These are phyloP conservation scores for Phytophthora pisi DNA, from an alignment of 352 stramenopile genomes.

Conservation along the genomic window DNA sequence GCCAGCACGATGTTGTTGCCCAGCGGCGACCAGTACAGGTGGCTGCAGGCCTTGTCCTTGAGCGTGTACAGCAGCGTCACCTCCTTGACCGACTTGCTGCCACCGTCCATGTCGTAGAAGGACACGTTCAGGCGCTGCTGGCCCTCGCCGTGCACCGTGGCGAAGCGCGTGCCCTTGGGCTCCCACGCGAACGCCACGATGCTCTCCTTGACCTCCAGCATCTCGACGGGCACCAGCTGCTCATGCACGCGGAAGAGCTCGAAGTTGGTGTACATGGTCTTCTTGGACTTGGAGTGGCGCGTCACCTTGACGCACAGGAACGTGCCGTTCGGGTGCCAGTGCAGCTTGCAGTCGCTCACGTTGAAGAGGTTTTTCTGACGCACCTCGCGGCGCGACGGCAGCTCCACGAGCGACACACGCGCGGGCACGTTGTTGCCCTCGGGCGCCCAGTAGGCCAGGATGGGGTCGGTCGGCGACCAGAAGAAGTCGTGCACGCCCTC, in stretches of 20 bases:
- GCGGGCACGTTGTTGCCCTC: constrained; percentile 95
- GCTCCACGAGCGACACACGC: constrained; percentile 96
- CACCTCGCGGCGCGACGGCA: constrained; percentile 94
- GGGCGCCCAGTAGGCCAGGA: constrained; percentile 97
- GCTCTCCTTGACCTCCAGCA: constrained; percentile 97
- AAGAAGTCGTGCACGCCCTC: constrained; percentile 98
- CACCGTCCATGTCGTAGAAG: constrained; percentile 96
- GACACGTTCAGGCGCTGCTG: constrained; percentile 93
- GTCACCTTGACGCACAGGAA: constrained; percentile 93
- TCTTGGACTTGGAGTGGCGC: constrained; percentile 94
- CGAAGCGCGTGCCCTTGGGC: constrained; percentile 95
- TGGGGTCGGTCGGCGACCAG: constrained; percentile 96
- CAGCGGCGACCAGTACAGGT: constrained; percentile 97
- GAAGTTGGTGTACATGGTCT: constrained; percentile 99
- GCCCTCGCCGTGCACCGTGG: constrained; percentile 95
- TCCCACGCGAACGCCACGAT: constrained; percentile 98
- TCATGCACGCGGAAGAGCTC: constrained; percentile 98
- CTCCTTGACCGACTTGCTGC: constrained; percentile 76
- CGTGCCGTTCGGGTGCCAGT: constrained; percentile 97
- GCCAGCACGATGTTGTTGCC: constrained; percentile 95
- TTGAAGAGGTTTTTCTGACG: constrained; percentile 99
- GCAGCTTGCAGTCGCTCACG: constrained; percentile 94
- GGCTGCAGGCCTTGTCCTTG: constrained; percentile 95
- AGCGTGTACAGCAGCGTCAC: constrained; percentile 96
- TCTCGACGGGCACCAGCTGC: constrained; percentile 96